A percentile compares a stretch with the other conserved stretches of the same genome.
Evolutionary conservation across 305 asterid genomes (phyloP).

Genomic region (Fraxinus sp.): DNA sequence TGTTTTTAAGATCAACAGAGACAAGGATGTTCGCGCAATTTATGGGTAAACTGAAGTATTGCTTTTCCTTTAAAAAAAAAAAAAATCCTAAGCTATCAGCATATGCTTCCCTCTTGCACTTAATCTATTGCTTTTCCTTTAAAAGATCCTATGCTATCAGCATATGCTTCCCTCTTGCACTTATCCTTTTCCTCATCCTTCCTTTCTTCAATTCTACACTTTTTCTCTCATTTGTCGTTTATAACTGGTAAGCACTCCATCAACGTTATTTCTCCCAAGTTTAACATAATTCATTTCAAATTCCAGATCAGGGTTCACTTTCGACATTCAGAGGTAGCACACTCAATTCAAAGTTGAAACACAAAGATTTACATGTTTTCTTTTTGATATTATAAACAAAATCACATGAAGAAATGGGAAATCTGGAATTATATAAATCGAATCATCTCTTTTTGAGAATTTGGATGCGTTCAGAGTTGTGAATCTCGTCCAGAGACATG

Average conservation of each 20-base stretch:
- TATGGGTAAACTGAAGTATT: background rate
- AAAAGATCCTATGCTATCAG: background rate
- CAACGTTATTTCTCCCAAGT: background rate
- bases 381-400: background rate
- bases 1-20: background rate
- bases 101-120: background rate
- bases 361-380: background rate
- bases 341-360: slow-evolving; percentile 13
- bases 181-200: background rate
- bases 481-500: background rate
- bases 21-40: background rate
- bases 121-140: background rate
- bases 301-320: background rate
- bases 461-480: background rate
- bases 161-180: background rate
- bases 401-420: background rate
- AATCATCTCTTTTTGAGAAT: background rate
- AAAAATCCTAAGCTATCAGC: background rate
- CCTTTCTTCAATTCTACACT: background rate
- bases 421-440: background rate
- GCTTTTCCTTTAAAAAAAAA: background rate
- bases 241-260: background rate
- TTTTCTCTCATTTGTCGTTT: background rate
- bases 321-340: background rate
- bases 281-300: background rate